Conservation (phyloP, 1,284 basidiomycete genomes). For the Leccinum pachyderme region DNA sequence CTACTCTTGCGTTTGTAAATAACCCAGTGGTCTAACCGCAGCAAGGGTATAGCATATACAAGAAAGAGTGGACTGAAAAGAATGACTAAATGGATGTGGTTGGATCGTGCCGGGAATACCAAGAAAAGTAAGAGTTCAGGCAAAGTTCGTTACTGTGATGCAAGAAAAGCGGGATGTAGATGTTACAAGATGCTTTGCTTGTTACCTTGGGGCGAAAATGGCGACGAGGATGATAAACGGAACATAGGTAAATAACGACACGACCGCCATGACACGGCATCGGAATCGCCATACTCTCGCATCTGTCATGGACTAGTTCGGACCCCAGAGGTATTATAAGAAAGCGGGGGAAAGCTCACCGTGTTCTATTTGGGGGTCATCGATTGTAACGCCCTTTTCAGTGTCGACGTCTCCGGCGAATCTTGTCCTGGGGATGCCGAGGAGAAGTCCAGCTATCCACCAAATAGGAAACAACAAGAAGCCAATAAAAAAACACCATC, state of each 20-base stretch:
- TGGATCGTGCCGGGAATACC: conserved; percentile 11
- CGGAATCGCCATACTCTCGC: conserved; percentile 68
- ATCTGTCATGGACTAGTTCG: conserved; percentile 42
- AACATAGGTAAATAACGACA: conserved; percentile 72
- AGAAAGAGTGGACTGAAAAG: conserved; percentile 29
- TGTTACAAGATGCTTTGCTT: conserved; percentile 12
- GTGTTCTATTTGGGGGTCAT: conserved; percentile 75
- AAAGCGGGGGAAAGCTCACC: conserved; percentile 43
- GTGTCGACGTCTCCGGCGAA: conserved; percentile 54
- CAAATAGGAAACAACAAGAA: conserved; percentile 74
- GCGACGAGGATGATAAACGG: conserved; percentile 73
- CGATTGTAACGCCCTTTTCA: conserved; percentile 70
- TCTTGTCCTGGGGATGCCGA: conserved; percentile 59
- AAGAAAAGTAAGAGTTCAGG: conserved; percentile 19
- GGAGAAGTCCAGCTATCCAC: conserved; percentile 65
- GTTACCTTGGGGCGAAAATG: conserved; percentile 51
- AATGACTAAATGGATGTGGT: conserved; percentile 8
- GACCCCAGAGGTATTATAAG: conserved; percentile 4
- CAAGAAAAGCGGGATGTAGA: conserved; percentile 21
- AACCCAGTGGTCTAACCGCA: conserved; percentile 3
- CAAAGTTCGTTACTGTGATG: conserved; percentile 24
- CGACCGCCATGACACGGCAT: conserved; percentile 65
- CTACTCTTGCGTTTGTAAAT: not conserved
- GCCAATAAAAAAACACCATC: conserved; percentile 74
- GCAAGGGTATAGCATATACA: conserved; percentile 29